Conservation (phyloP, 306 rosid genomes). For the Vachellia collinsii region DNA sequence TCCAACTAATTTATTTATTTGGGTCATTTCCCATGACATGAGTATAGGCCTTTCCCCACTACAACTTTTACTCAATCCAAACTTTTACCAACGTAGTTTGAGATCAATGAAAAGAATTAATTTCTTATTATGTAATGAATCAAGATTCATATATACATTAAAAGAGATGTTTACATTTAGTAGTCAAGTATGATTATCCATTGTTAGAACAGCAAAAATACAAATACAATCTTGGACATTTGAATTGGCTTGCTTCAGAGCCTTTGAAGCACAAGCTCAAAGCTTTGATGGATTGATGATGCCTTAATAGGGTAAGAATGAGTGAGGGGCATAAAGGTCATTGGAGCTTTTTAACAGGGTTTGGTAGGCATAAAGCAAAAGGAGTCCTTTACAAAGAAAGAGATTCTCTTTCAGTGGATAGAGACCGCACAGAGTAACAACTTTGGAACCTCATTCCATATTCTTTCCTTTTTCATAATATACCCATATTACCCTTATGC, state of each 20-base stretch:
- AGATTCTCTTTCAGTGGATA: constrained; percentile 37
- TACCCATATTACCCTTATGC: background rate
- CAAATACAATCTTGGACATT: background rate
- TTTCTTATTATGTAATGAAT: too few species aligned
- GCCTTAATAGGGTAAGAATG: background rate
- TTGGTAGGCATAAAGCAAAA: constrained; percentile 8
- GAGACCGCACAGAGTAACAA: constrained; percentile 25
- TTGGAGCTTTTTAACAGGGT: background rate
- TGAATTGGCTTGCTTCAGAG: background rate
- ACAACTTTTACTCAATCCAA: too few species aligned
- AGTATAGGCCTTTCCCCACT: too few species aligned
- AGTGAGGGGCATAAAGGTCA: background rate
- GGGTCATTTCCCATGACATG: too few species aligned
- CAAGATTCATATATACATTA: too few species aligned
- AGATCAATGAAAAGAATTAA: too few species aligned
- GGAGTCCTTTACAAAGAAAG: background rate
- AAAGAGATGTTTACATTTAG: too few species aligned
- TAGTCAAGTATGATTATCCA: too few species aligned
- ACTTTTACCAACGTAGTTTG: too few species aligned
- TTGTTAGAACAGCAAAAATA: background rate
- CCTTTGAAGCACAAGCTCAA: background rate
- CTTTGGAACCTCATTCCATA: constrained; percentile 55
- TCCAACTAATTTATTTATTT: too few species aligned
- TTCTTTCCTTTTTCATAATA: constrained; percentile 9
- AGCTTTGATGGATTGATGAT: background rate